Conservation (phyloP, 345 rosid genomes). For the Eucalyptus sp. region DNA sequence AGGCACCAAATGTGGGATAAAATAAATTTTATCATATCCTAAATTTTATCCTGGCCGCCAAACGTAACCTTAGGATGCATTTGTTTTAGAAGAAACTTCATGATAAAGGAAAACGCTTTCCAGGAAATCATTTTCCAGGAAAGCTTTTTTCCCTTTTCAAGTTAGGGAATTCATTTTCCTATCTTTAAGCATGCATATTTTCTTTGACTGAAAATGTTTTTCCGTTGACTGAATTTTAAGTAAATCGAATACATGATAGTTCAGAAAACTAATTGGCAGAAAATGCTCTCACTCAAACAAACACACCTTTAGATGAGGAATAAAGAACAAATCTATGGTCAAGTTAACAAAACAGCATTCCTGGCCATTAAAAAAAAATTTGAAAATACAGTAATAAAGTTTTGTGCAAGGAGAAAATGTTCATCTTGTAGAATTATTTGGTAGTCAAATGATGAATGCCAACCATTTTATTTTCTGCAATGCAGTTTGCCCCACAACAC, state of each 20-base stretch:
- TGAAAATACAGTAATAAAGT: neutral
- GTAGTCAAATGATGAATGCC: neutral
- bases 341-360: neutral
- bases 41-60: too few species aligned
- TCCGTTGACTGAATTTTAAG: neutral
- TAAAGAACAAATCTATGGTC: neutral
- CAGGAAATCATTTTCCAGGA: neutral
- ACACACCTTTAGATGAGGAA: neutral
- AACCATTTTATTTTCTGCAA: neutral
- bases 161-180: neutral
- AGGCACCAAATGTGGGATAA: too few species aligned
- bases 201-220: neutral
- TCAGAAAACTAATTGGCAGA: neutral
- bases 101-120: neutral
- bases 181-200: neutral
- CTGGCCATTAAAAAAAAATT: neutral
- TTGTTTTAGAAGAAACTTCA: neutral
- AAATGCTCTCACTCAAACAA: neutral
- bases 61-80: neutral
- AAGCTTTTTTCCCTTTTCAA: neutral
- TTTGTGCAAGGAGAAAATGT: neutral
- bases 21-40: too few species aligned
- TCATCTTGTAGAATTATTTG: neutral
- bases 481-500: conserved; percentile 90
- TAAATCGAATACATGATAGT: neutral